Base-by-base conservation (phyloP, 768 basidiomycete species). In the Tricholoma flavovirens region DNA sequence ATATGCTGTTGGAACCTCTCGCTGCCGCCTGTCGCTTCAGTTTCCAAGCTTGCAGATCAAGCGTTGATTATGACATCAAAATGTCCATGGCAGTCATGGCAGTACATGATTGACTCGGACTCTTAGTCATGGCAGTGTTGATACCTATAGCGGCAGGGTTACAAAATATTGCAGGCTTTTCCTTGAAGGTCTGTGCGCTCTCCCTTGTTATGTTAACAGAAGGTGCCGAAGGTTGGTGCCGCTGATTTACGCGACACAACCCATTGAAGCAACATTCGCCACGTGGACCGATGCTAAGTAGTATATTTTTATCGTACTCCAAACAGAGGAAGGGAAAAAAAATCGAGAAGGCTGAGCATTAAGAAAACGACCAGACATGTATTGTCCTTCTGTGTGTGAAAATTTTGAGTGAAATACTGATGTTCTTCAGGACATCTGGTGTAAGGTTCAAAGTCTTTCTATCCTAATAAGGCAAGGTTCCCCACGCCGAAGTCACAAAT, bases 401-500 rank as follows among this genome's bases (percentile, higher is more conserved):
- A 14, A 30, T 22, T 49, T 5, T 19, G 24, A 24, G 22, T 26
- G n/a, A 29, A 9, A 51, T 24, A n/a, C 15, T 21, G 48, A 43
- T 17, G 30, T 53, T 62, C 19, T 65, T 54, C 57, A 56, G 55
- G 58, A 56, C 51, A 60, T 65, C 50, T 64, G 56, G 54, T 48
- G 52, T 54, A 52, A 48, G 22, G 50, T 54, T 45, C 51, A 58
- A 57, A 64, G 56, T 54, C 22, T 46, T 57, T 61, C 49, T 59
- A 56, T 55, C 64, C 67, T 62, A 67, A 68, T 69, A 62, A 60
- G 63, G 73, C 60, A 73, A 66, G 42, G 63, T 74, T 74, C 71
- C 74, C 73, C 77, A 78, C 77, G 76, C 63, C 69, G 74, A 75
- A 75, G 67, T 70, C 67, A 72, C 71, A 69, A 71, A 70, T 73